phyloP scores from a whole-genome alignment of 257 asterid species.

The Ilex aquifolium region DNA sequence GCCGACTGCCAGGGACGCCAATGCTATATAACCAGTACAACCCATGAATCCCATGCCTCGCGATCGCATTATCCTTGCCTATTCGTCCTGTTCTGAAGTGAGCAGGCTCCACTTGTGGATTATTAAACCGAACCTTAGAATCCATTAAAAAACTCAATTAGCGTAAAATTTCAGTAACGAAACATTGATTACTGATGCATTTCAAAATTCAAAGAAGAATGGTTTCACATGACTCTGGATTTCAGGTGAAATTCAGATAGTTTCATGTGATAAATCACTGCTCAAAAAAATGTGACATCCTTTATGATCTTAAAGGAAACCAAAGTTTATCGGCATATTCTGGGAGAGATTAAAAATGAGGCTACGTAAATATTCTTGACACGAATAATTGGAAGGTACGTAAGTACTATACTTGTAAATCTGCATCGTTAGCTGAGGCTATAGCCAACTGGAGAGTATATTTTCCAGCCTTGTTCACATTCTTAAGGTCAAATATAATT shows the following conservation, averaged over 20 bases:
- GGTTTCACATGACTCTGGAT: too few relatives aligned
- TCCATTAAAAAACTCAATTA: too few relatives aligned
- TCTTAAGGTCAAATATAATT: slow-evolving; percentile 33
- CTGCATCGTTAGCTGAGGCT: slow-evolving; percentile 55
- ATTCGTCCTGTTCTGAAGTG: slow-evolving; percentile 32
- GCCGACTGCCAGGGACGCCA: slow-evolving; percentile 16
- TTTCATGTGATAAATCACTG: too few relatives aligned
- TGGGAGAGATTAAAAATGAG: too few relatives aligned
- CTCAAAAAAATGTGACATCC: too few relatives aligned
- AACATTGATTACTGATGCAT: too few relatives aligned
- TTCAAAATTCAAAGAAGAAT: too few relatives aligned
- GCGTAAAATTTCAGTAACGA: too few relatives aligned
- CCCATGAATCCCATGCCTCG: slow-evolving; percentile 59
- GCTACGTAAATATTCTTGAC: background rate
- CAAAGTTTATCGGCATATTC: background rate
- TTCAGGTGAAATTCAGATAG: too few relatives aligned
- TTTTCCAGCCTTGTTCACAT: slow-evolving; percentile 15
- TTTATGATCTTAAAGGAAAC: background rate
- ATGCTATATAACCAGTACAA: slow-evolving; percentile 28
- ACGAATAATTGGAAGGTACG: background rate
- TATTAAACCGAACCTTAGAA: slow-evolving; percentile 40
- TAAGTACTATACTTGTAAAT: slow-evolving; percentile 36
- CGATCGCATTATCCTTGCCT: slow-evolving; percentile 54
- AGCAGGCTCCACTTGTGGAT: slow-evolving; percentile 19
- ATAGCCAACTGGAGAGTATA: slow-evolving; percentile 73